These are phyloP conservation scores for Flaveria robusta DNA, from an alignment of 129 eudicot genomes.

Conservation along the genomic window DNA sequence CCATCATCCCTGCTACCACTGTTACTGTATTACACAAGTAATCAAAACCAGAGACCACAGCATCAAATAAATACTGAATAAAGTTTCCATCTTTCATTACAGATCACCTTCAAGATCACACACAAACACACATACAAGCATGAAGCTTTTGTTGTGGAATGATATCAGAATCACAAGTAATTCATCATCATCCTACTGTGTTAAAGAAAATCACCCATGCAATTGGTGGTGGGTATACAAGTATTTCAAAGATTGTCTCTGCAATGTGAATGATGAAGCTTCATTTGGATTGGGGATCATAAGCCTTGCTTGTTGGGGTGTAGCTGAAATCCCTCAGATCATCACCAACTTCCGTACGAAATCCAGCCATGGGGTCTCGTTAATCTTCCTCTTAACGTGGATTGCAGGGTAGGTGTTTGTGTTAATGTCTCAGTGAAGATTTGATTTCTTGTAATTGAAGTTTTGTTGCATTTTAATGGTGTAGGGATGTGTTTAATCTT, in stretches of 20 bases:
- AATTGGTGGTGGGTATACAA: conserved; percentile 55
- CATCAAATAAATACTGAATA: conserved; percentile 27
- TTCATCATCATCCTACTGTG: conserved; percentile 40
- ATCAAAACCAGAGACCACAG: conserved; percentile 23
- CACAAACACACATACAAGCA: conserved; percentile 24
- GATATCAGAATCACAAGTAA: conserved; percentile 2
- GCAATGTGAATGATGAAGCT: conserved; percentile 46
- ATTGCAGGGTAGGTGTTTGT: conserved; percentile 52
- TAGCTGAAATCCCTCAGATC: conserved; percentile 77
- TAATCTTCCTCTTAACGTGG: conserved; percentile 61
- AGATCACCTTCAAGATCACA: conserved; percentile 12
- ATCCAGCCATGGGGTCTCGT: conserved; percentile 63
- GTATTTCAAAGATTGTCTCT: conserved; percentile 56
- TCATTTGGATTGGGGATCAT: conserved; percentile 61
- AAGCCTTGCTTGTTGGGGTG: conserved; percentile 61
- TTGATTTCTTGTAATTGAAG: neutral
- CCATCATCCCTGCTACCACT: neutral
- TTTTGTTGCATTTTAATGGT: conserved; percentile 1
- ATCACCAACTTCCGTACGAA: conserved; percentile 57
- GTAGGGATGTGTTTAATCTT: conserved; percentile 76
- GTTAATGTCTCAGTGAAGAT: conserved; percentile 3
- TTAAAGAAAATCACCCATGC: conserved; percentile 44
- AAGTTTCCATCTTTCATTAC: neutral
- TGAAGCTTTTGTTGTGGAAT: conserved; percentile 34
- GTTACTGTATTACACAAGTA: conserved; percentile 2